These are phyloP conservation scores for Piper betle DNA, from an alignment of 164 flowering plant genomes.

Conservation along the genomic window DNA sequence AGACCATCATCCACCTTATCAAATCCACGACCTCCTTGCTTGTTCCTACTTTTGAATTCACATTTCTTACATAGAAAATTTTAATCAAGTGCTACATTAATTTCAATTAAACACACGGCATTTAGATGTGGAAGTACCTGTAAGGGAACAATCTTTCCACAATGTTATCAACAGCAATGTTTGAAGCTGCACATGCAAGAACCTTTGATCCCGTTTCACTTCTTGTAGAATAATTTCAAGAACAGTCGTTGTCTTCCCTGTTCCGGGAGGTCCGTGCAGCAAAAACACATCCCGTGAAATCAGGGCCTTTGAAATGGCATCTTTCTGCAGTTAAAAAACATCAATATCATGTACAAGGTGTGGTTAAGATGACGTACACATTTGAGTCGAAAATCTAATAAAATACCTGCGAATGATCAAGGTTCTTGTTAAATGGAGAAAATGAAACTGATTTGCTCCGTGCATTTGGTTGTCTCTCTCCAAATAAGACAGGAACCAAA, in stretches of 20 bases:
- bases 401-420: slow-evolving; percentile 87
- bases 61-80: background rate
- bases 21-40: no score
- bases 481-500: slow-evolving; percentile 84
- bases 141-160: slow-evolving; percentile 90
- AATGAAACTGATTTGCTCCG: slow-evolving; percentile 53
- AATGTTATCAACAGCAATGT: slow-evolving; percentile 98
- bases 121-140: slow-evolving; percentile 32
- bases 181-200: slow-evolving; percentile 99
- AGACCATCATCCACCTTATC: no score
- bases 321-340: slow-evolving; percentile 34
- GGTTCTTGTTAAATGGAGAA: slow-evolving; percentile 55
- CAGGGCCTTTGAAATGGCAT: slow-evolving; percentile 77
- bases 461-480: slow-evolving; percentile 57
- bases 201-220: slow-evolving; percentile 93
- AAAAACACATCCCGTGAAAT: slow-evolving; percentile 80
- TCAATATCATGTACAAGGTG: background rate
- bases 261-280: slow-evolving; percentile 99
- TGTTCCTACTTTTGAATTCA: no score
- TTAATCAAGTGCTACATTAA: background rate
- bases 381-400: background rate
- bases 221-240: slow-evolving; percentile 96
- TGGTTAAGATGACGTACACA: background rate
- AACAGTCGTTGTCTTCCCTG: slow-evolving; percentile 96
- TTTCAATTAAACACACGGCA: background rate